phyloP scores from a whole-genome alignment of 1,284 basidiomycete species.

The Vanrija sp. region DNA sequence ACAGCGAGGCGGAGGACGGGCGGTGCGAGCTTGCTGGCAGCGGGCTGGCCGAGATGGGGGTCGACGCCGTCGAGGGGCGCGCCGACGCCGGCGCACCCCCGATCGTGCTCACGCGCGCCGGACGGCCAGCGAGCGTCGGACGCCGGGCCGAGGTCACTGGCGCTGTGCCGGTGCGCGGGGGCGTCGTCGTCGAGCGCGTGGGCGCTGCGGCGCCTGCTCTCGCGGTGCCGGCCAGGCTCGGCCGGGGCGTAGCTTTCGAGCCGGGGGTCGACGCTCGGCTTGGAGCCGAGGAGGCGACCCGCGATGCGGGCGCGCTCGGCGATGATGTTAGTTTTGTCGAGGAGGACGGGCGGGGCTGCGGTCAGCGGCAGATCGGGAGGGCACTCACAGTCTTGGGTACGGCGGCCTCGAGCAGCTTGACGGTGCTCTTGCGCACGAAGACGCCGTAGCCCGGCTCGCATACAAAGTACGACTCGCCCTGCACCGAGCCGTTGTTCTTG shows the following conservation, averaged over 20 bases:
- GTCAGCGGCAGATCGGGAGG: not conserved
- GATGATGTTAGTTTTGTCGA: not conserved
- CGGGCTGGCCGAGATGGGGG: not conserved
- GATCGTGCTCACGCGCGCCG: not conserved
- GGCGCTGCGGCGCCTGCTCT: not conserved
- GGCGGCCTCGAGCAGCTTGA: not conserved
- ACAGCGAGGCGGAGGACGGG: not conserved
- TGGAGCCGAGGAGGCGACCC: not conserved
- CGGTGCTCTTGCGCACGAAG: slow-evolving; percentile 72
- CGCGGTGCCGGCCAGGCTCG: not conserved
- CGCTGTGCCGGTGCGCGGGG: not conserved
- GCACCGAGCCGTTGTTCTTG: slow-evolving; percentile 92
- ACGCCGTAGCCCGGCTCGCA: slow-evolving; percentile 76
- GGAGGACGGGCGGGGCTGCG: not conserved
- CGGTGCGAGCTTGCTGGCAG: not conserved
- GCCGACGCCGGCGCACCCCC: not conserved
- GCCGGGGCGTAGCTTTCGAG: not conserved
- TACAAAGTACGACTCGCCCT: slow-evolving; percentile 77
- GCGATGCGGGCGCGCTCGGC: not conserved
- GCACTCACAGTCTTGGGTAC: too few relatives aligned
- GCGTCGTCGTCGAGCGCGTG: not conserved
- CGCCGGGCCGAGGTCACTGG: not conserved
- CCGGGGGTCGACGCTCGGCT: not conserved
- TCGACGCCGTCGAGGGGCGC: not conserved
- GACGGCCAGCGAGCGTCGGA: not conserved